These are phyloP conservation scores for Vitis hybrid DNA, from an alignment of 177 flowering plant genomes.

Conservation along the genomic window DNA sequence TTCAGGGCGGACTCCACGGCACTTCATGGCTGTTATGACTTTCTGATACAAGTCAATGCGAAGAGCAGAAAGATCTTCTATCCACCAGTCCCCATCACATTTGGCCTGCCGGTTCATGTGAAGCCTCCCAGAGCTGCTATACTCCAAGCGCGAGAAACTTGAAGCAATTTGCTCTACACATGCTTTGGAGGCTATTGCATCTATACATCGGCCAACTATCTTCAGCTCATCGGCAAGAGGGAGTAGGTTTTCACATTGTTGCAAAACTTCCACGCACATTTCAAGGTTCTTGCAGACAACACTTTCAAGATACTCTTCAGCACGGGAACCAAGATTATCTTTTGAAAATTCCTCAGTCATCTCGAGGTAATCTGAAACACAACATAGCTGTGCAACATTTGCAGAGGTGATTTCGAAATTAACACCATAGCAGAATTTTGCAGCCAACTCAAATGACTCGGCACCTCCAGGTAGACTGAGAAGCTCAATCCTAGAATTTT, in stretches of 20 bases:
- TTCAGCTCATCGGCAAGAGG: constrained; percentile 91
- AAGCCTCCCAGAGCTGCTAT: constrained; percentile 89
- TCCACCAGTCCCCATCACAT: constrained; percentile 91
- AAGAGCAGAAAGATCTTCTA: constrained; percentile 80
- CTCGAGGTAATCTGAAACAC: constrained; percentile 87
- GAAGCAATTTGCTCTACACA: constrained; percentile 93
- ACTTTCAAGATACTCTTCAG: constrained; percentile 75
- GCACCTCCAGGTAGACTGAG: constrained; percentile 79
- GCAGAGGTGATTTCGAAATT: constrained; percentile 84
- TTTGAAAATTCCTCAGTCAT: constrained; percentile 87
- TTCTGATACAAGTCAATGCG: constrained; percentile 69
- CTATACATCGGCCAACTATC: constrained; percentile 69
- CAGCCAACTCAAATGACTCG: constrained; percentile 80
- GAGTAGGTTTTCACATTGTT: constrained; percentile 72
- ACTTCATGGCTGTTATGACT: constrained; percentile 80
- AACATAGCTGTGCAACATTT: constrained; percentile 78
- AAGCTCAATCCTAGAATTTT: constrained; percentile 70
- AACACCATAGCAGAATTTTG: constrained; percentile 83
- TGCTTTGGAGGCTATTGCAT: constrained; percentile 86
- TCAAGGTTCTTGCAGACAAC: constrained; percentile 83
- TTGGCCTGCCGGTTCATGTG: constrained; percentile 77
- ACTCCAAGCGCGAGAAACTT: constrained; percentile 87
- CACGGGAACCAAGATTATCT: constrained; percentile 74
- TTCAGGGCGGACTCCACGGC: constrained; percentile 90
- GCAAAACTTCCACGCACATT: constrained; percentile 76